These are phyloP conservation scores for Pseudonitzschia multiseries DNA, from an alignment of 108 stramenopile genomes.

Conservation along the genomic window DNA sequence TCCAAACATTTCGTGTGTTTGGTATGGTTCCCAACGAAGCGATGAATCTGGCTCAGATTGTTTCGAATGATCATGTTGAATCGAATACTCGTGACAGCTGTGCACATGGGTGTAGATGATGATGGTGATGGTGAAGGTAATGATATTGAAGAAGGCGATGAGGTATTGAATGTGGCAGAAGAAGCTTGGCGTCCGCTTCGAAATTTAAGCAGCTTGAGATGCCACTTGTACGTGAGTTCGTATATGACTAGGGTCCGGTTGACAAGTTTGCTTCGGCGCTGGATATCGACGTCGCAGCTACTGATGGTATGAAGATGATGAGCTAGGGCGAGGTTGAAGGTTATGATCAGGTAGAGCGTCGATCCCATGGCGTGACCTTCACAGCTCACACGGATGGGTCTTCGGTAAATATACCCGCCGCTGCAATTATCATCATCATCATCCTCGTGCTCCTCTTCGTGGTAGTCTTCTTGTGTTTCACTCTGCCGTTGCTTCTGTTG, in stretches of 20 bases:
- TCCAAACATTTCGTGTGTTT: constrained; percentile 29
- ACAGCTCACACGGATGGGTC: constrained; percentile 18
- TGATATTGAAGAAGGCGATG: background rate
- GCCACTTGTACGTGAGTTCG: constrained; percentile 31
- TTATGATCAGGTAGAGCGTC: constrained; percentile 20
- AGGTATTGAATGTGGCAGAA: background rate
- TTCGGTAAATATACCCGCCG: constrained; percentile 20
- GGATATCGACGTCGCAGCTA: background rate
- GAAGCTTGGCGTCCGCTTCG: background rate
- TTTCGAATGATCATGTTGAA: constrained; percentile 41
- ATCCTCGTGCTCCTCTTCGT: background rate
- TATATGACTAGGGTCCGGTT: constrained; percentile 3
- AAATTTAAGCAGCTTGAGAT: background rate
- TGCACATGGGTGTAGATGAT: background rate
- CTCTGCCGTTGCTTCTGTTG: background rate
- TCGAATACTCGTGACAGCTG: constrained; percentile 8
- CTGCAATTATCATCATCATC: background rate
- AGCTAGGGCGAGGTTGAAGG: constrained; percentile 15
- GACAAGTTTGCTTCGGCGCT: background rate
- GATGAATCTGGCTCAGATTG: constrained; percentile 38
- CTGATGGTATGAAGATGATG: constrained; percentile 4
- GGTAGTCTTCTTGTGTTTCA: background rate
- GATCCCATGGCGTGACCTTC: constrained; percentile 22
- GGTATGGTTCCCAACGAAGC: constrained; percentile 15
- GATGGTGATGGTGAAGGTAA: background rate